Base-by-base conservation (phyloP, 345 rosid species). In the Ceriops tagal region DNA sequence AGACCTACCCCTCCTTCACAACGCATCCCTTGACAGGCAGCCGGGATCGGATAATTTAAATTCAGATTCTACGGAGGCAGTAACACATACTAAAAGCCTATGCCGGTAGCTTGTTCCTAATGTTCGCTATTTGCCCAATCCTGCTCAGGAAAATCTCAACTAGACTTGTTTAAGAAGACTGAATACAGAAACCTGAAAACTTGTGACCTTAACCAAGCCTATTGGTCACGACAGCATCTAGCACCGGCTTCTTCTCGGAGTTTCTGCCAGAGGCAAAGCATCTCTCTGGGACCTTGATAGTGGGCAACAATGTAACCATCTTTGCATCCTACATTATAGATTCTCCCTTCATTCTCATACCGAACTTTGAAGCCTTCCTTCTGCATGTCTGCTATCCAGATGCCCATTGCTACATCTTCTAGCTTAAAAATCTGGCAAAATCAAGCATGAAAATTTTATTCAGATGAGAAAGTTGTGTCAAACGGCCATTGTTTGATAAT, bases 391-490 rank as follows among this genome's bases (percentile, higher is more conserved):
- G 82, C 79, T 1, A 95, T 90, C 98, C 99, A 95, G 67, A 95
- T 89, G 43, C 99, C 98, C 99, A 95, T 90, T 2, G 97, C 96
- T 67, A 95, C 98, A 69, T 95, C 99, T 87, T 95, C 99, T 61
- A 95, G 88, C 88, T 95, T 95, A 75, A 92, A 95, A 89, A 95
- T 92, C 99, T 95, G 87, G 59, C 61, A 21, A 8, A 19, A 20
- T 5, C 49, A 16, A 43, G 47, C 32, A 21, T 24, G 2, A 37
- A 61, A 11, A 24, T 0, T 37, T 47, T 11, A 43, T 61, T 37
- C 62, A 52, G n/a, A 1, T n/a, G 65, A 60, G 22, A 20, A 39
- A 39, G 20, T 2, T 43, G 58, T 13, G 26, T 19, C 20, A 21
- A 28, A 19, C 31, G 32, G 22, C 57, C 27, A 8, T 61, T 19